Base-by-base conservation (phyloP, 208 protist species). In the Blastocrithidia nonstop region DNA sequence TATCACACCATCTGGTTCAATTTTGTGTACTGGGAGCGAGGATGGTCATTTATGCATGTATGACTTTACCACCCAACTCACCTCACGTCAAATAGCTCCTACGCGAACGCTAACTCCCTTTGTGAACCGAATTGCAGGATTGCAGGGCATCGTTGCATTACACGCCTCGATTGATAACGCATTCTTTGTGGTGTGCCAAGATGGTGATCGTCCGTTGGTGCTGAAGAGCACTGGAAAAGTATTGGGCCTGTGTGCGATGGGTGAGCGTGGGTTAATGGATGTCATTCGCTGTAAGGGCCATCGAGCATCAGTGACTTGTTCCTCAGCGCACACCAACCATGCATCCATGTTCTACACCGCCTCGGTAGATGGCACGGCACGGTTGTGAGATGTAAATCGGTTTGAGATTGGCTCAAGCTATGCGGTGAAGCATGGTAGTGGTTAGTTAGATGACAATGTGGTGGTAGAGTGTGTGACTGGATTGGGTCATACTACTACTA, bases 81-180 rank as follows among this genome's bases (percentile, higher is more conserved):
- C 56, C 8, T 65, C 66, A 20, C 53, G 49, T 37, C 57, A 58
- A 4, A 24, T 82, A 5, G 47, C 54, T 31, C 71, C 74, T 9
- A 88, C 79, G 29, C 73, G 79, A 4, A 48, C 74, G 39, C 65
- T 88, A 27, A 84, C 71, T 4, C 79, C 79, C 7, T 88, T 88
- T 66, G 71, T 80, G 2, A 83, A 84, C 29, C 70, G 79, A 32
- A 81, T 88, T 23, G 56, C 74, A 0, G 79, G 79, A 0, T 59
- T 82, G 61, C 79, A 88, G 54, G 49, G 74, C 2, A 70, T 88
- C 44, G 57, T 84, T 32, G 67, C 74, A 4, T 40, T 79, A 16
- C 38, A 73, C 11, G 57, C 27, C 15, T 38, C 71, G 20, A 45
- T 28, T 17, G 73, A 79, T 43, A 71, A 61, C 9, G 46, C 57